Evolutionary conservation across 1,284 basidiomycete genomes (phyloP), one percentile per base, ranked within the genome.

Genomic region (Sporisorium graminicola): DNA sequence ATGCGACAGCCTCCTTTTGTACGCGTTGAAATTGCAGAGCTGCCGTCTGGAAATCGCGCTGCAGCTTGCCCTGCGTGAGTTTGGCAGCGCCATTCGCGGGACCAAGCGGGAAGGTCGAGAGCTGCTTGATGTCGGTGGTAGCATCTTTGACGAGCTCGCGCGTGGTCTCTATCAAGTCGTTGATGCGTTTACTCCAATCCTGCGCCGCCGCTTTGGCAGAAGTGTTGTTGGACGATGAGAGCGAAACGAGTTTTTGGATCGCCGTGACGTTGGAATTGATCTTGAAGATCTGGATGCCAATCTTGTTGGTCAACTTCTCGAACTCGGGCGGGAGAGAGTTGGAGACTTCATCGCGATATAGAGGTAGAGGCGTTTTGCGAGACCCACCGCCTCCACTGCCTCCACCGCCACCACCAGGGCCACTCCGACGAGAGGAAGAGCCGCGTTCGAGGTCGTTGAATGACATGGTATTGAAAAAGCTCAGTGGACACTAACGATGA

Each of bases 271-370:
- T 99, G 69, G 93, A 91, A 83, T 97, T 96, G 88, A 99, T 94
- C 90, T 98, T 98, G 91, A 99, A 98, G 69, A 98, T 93, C 86
- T 98, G 96, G 18, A 98, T 89, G 1, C 94, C 94, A 56, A 99
- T 89, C 20, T 92, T 92, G 27, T 92, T 91, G 82, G 97, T 94
- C 20, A 98, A 88, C 47, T 88, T 88, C 22, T 90, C 88, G 86
- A 98, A 99, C 44, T 82, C 82, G 3, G 72, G 68, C 18, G 63
- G 65, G 14, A 64, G 43, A 0, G 65, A 43, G 13, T 58, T 43
- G 20, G 72, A 53, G 40, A 59, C 59, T 51, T 79, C 49, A 18
- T 73, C 68, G 29, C 60, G 70, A 47, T 75, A 68, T 43, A 78
- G 60, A 2, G 75, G 76, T 13, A 69, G 72, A 24, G 78, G 81